Evolutionary conservation across 2,329 filamentous ascomycete species (phyloP), one percentile per base, ranked within the genome.

Genomic region (Cytospora piceicola): DNA sequence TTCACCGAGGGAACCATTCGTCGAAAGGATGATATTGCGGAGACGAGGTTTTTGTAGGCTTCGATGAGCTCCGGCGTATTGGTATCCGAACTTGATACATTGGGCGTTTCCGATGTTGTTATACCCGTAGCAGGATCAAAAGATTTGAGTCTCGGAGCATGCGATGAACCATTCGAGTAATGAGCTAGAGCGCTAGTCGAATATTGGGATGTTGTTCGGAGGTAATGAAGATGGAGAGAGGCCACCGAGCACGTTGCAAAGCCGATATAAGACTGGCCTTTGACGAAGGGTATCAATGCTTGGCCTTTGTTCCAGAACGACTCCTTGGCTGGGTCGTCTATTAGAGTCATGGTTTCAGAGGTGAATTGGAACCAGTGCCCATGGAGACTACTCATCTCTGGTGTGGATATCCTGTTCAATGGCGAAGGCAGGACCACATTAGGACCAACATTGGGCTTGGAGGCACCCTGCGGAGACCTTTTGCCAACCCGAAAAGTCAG

Each of bases 151-250:
- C 5, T 34, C 3, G 32, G 11, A 34, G 8, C 11, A 34, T 12
- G 8, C 7, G 6, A 34, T 34, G 32, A 34, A 8, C 54, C 7
- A 27, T 7, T 20, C 54, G 12, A 20, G 1, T 29, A 3, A 32
- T 24, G 54, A 56, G 15, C 27, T 27, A 32, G 27, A 32, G 11
- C 3, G 54, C 9, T 30, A 8, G 20, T 27, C n/a, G 15, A n/a
- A 30, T 4, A 30, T 7, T 29, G 4, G 3, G 54, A 32, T 12
- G 54, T 32, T 12, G 54, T 56, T 8, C 54, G 54, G 2, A 56
- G 54, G 27, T 56, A 56, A n/a, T 56, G 30, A 4, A 56, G 30
- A n/a, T 56, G 54, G 15, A 56, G 54, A 30, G 30, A 56, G 4
- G 54, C 54, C 2, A 56, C 29, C 7, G 27, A 56, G 15, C 29